phyloP scores from a whole-genome alignment of 208 protist species.

The Leishmania martiniquensis region DNA sequence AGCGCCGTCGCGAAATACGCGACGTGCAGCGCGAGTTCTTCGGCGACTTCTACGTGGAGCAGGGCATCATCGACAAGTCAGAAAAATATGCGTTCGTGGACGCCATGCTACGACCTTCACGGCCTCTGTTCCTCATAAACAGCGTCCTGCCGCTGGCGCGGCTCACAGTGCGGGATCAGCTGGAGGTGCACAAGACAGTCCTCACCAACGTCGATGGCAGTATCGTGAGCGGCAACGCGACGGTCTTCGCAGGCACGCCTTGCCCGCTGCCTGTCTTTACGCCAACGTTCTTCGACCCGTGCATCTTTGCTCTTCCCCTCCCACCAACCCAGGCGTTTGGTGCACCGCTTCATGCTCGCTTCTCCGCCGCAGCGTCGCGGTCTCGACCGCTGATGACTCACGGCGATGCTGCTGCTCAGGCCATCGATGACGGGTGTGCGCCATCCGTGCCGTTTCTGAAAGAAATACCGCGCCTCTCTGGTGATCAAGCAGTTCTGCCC shows the following conservation, averaged over 20 bases:
- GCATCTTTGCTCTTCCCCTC: conserved; percentile 40
- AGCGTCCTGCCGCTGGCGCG: conserved; percentile 48
- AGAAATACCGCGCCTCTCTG: neutral
- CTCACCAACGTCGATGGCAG: neutral
- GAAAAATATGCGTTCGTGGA: conserved; percentile 57
- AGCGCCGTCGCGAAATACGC: conserved; percentile 54
- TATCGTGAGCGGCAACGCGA: neutral
- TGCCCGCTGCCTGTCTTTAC: conserved; percentile 31
- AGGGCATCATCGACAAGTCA: conserved; percentile 44
- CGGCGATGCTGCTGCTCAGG: neutral
- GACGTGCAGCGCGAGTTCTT: conserved; percentile 79
- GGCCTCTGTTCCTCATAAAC: conserved; percentile 62
- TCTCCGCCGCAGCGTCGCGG: conserved; percentile 34
- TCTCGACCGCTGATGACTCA: neutral
- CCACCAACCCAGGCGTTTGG: conserved; percentile 53
- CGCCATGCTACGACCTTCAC: conserved; percentile 53
- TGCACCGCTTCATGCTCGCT: conserved; percentile 37
- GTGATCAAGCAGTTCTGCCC: neutral
- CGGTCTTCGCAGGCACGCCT: neutral
- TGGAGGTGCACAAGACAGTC: conserved; percentile 42
- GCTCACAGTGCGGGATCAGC: conserved; percentile 61
- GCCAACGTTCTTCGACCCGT: conserved; percentile 33
- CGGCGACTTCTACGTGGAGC: conserved; percentile 71
- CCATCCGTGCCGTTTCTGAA: neutral
- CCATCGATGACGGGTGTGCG: neutral